Percentiles rank a stretch among this genome's conserved stretches.
These are phyloP conservation scores for Fusarium dlaminii DNA, from an alignment of 2,329 filamentous ascomycete genomes.

Conservation along the genomic window DNA sequence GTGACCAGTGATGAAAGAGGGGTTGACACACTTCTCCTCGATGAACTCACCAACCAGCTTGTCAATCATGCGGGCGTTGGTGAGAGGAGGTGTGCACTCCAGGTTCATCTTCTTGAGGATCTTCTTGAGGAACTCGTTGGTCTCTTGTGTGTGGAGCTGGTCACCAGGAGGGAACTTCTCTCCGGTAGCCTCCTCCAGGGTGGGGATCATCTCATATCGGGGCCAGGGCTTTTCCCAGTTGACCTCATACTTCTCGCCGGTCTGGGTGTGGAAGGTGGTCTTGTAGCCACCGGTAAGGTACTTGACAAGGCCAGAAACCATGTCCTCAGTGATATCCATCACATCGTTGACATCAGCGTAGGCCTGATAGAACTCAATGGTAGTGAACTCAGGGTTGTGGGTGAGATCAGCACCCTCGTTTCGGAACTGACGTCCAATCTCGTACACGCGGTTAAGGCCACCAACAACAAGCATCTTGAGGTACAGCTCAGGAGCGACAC, in stretches of 20 bases:
- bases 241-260: constrained; percentile 86
- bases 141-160: constrained; percentile 88
- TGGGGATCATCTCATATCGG: constrained; percentile 88
- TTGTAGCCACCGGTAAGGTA: constrained; percentile 84
- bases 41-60: constrained; percentile 95
- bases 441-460: constrained; percentile 93
- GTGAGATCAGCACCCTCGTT: constrained; percentile 81
- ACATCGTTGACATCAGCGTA: constrained; percentile 93
- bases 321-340: constrained; percentile 83
- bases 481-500: constrained; percentile 93
- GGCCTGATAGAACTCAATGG: constrained; percentile 96
- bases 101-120: constrained; percentile 90
- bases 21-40: constrained; percentile 92
- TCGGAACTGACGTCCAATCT: constrained; percentile 93
- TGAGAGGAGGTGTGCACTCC: constrained; percentile 88
- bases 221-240: constrained; percentile 98
- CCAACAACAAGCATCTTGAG: constrained; percentile 97
- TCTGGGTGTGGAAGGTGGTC: constrained; percentile 87
- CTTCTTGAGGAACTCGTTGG: constrained; percentile 84
- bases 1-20: constrained; percentile 75
- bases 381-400: constrained; percentile 98
- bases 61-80: constrained; percentile 96
- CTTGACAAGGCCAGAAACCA: constrained; percentile 90
- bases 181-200: constrained; percentile 86
- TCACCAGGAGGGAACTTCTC: constrained; percentile 94